Conservation (phyloP, 2,329 filamentous ascomycete genomes). For the Aspergillus eucalypticola region DNA sequence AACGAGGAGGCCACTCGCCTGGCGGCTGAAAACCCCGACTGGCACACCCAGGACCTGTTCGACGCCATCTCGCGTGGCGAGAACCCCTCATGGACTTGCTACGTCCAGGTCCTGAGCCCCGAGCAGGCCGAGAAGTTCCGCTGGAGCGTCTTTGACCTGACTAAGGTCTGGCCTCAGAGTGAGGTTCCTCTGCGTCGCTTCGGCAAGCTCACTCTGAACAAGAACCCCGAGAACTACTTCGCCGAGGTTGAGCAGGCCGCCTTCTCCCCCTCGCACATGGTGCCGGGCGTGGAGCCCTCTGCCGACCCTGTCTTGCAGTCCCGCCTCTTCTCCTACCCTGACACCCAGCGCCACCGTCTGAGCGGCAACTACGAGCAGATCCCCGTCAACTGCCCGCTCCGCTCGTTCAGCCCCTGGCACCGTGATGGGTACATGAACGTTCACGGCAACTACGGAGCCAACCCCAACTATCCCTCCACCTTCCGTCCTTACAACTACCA, state of each 20-base stretch:
- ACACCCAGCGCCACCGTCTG: conserved; percentile 65
- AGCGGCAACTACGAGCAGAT: conserved; percentile 67
- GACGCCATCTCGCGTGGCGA: conserved; percentile 63
- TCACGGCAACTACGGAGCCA: conserved; percentile 63
- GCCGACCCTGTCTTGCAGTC: conserved; percentile 70
- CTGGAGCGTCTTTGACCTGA: conserved; percentile 69
- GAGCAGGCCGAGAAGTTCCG: conserved; percentile 62
- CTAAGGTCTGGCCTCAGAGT: conserved; percentile 67
- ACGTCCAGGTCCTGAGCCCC: conserved; percentile 64
- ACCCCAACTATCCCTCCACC: conserved; percentile 55
- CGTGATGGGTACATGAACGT: conserved; percentile 72
- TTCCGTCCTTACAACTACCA: conserved; percentile 41
- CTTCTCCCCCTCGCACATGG: conserved; percentile 67
- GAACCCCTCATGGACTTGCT: conserved; percentile 63
- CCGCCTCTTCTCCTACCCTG: conserved; percentile 70
- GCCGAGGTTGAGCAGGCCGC: conserved; percentile 70
- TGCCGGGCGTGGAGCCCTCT: conserved; percentile 68
- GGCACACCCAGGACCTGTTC: conserved; percentile 64
- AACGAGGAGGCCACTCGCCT: conserved; percentile 58
- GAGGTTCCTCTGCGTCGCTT: conserved; percentile 63
- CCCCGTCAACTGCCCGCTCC: conserved; percentile 59
- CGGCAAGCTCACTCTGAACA: conserved; percentile 64
- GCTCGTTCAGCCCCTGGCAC: conserved; percentile 64
- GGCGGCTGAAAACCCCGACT: conserved; percentile 61
- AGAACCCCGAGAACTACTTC: conserved; percentile 68